phyloP scores from a whole-genome alignment of 805 yeast species.

The Ascoidea rubescens region DNA sequence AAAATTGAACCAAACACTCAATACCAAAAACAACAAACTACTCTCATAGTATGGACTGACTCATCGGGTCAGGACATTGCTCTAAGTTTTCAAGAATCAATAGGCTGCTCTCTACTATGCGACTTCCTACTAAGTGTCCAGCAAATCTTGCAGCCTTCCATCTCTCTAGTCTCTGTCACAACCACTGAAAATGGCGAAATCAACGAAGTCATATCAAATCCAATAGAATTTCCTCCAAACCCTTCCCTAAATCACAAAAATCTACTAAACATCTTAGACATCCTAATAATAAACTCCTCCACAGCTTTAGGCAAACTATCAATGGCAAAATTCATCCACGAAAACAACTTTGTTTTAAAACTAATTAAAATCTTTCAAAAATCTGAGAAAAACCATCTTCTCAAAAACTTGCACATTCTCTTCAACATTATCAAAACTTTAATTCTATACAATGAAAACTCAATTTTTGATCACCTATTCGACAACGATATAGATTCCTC shows the following conservation, averaged over 20 bases:
- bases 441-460: conserved; percentile 57
- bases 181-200: conserved; percentile 25
- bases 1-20: conserved; percentile 62
- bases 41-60: conserved; percentile 90
- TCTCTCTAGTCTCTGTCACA: conserved; percentile 59
- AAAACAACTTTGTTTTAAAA: conserved; percentile 35
- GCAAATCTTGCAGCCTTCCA: conserved; percentile 43
- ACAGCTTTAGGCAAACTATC: conserved; percentile 51
- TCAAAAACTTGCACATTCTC: conserved; percentile 46
- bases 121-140: conserved; percentile 66
- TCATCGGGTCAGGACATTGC: conserved; percentile 58
- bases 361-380: conserved; percentile 38
- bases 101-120: conserved; percentile 76
- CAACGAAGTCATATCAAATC: not conserved
- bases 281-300: conserved; percentile 44
- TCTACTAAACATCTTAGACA: conserved; percentile 38
- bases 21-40: conserved; percentile 89
- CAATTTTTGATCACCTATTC: conserved; percentile 42
- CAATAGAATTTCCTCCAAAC: conserved; percentile 16
- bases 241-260: conserved; percentile 48
- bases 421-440: conserved; percentile 64
- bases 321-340: conserved; percentile 40
- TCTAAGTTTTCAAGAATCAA: conserved; percentile 79
- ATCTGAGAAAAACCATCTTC: conserved; percentile 38
- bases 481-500: conserved; percentile 23